Conservation (phyloP, 2,329 filamentous ascomycete genomes). For the Macrophomina tecta region DNA sequence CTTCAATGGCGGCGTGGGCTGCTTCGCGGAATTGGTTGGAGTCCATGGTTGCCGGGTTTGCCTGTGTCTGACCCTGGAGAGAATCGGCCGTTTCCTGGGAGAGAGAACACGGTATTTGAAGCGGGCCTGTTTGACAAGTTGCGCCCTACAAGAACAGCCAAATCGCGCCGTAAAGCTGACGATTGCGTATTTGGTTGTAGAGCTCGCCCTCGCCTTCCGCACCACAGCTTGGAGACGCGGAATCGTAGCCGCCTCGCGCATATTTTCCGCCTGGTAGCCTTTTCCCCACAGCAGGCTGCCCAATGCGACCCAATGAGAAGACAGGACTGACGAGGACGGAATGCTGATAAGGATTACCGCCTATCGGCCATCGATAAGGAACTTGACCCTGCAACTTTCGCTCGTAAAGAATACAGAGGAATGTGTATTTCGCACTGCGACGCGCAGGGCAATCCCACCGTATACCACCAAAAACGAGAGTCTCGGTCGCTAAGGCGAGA, state of each 20-base stretch:
- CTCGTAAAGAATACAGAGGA: background rate
- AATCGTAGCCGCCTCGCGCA: slow-evolving; percentile 4
- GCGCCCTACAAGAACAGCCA: background rate
- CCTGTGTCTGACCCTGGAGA: background rate
- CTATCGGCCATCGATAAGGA: background rate
- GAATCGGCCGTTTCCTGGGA: background rate
- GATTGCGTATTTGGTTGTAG: background rate
- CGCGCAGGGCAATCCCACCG: too few relatives aligned
- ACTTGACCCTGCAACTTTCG: background rate
- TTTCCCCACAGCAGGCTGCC: background rate
- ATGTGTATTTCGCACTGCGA: too few relatives aligned
- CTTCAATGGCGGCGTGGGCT: slow-evolving; percentile 78
- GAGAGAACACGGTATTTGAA: background rate
- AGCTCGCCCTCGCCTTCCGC: slow-evolving; percentile 10
- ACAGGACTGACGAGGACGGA: too few relatives aligned
- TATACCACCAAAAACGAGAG: too few relatives aligned
- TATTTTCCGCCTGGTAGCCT: background rate
- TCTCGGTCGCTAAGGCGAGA: too few relatives aligned
- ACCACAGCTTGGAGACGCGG: background rate
- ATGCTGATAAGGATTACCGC: slow-evolving; percentile 9
- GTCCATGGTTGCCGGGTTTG: slow-evolving; percentile 64
- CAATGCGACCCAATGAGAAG: background rate
- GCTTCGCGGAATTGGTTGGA: slow-evolving; percentile 77
- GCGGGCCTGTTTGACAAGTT: background rate
- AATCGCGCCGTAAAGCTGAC: too few relatives aligned